Evolutionary conservation across 768 basidiomycete genomes (phyloP).

Genomic region (Suillus variegatus): DNA sequence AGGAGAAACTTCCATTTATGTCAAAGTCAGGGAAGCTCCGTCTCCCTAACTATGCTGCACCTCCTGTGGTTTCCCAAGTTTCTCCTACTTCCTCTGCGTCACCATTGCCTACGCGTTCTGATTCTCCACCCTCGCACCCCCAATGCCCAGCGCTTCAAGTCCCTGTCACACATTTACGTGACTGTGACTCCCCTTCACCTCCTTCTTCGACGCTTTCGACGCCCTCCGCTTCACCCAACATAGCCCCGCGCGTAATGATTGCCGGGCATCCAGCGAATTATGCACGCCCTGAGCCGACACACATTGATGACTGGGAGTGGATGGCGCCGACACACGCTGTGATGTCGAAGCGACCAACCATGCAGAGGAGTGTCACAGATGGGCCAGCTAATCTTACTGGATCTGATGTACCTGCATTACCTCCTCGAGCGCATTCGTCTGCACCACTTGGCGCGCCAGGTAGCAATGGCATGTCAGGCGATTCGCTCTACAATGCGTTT

Average conservation of each 20-base stretch:
- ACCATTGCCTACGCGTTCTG: background rate
- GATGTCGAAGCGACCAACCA: background rate
- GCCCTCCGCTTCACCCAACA: constrained; percentile 23
- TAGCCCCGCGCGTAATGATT: constrained; percentile 24
- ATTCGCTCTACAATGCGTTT: constrained; percentile 56
- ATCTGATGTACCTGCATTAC: constrained; percentile 26
- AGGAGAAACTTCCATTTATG: background rate
- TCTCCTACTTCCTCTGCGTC: constrained; percentile 6
- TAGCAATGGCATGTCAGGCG: constrained; percentile 18
- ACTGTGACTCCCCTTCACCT: constrained; percentile 24
- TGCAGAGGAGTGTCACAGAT: constrained; percentile 15
- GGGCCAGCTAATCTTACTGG: constrained; percentile 1
- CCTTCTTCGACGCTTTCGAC: constrained; percentile 31
- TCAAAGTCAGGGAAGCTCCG: constrained; percentile 24
- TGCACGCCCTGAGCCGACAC: background rate
- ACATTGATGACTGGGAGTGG: constrained; percentile 28
- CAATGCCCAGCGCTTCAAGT: background rate
- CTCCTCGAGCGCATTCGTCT: background rate
- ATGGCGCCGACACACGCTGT: constrained; percentile 5
- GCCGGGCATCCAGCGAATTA: constrained; percentile 27
- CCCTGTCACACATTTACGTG: background rate
- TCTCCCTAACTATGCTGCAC: constrained; percentile 36
- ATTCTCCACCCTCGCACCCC: background rate
- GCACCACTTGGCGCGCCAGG: constrained; percentile 6
- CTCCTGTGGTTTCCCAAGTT: constrained; percentile 12